Evolutionary conservation across 805 yeast species (phyloP), one percentile per base, ranked within the genome.

Genomic region (Ascoidea rubescens): DNA sequence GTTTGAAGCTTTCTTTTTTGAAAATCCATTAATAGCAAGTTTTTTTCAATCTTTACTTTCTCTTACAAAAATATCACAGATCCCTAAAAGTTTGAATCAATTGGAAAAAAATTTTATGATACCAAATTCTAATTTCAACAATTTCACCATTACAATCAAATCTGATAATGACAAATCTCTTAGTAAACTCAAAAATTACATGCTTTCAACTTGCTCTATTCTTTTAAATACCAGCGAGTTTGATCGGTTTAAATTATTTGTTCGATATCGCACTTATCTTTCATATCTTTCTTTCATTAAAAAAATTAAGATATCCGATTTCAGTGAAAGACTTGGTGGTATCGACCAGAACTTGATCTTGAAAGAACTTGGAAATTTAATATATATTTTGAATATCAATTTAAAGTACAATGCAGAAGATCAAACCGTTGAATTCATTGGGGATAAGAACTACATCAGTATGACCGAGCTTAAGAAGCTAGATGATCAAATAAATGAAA

Each of bases 281-380:
- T 56, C 63, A 4, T 72, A 69, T 50, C 56, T 72, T 2, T 66
- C 71, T 0, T 50, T 68, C 14, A 54, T 64, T 33, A 58, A 61
- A 10, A 52, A 52, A 43, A 63, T 61, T 12, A 43, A 58, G 2
- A 43, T 63, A 5, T 48, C 45, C 1, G 63, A 61, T 44, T 51
- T 67, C 53, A 52, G 58, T 14, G 6, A 5, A 5, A 55, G 55
- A 31, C 59, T 67, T 48, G 60, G 61, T 4, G 60, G 61, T 4
- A 48, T 59, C 14, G 51, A 52, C 5, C 53, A 53, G 10, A 48
- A 51, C 1, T 43, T 42, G 4, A 33, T 65, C 6, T 48, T 56
- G 5, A 45, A 50, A 7, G 62, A 61, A 30, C 43, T 66, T 5
- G 46, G 56, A 44, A 52, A 57, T 14, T 49, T 66, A 32, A 54